A percentile compares a stretch with the other conserved stretches of the same genome.
Conservation (phyloP, 495 filamentous ascomycete genomes). For the Penicillium simplicissimum region DNA sequence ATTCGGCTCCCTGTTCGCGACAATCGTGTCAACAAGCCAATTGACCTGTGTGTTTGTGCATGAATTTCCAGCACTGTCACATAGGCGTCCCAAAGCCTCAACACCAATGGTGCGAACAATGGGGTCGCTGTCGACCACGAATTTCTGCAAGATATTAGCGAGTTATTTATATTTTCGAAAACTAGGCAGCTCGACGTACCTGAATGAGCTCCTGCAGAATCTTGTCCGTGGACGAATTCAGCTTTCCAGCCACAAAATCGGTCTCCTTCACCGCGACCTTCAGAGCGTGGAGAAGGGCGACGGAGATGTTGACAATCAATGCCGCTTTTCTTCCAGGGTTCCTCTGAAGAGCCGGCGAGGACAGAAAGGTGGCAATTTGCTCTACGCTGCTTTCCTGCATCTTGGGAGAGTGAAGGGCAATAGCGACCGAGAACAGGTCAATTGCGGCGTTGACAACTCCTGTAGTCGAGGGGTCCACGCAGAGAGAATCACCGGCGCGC, state of each 20-base stretch:
- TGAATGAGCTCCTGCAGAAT: conserved; percentile 80
- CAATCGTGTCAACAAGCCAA: conserved; percentile 88
- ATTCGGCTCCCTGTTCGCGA: conserved; percentile 88
- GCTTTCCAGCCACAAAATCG: conserved; percentile 66
- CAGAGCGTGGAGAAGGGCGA: conserved; percentile 74
- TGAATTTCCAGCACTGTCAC: conserved; percentile 80
- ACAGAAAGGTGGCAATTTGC: conserved; percentile 83
- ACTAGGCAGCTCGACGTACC: conserved; percentile 34
- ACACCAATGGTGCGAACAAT: conserved; percentile 83
- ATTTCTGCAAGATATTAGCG: conserved; percentile 47
- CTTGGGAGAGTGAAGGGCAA: conserved; percentile 82
- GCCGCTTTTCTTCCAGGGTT: conserved; percentile 87
- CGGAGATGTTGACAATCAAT: conserved; percentile 85
- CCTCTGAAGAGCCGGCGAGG: conserved; percentile 74
- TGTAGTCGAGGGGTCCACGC: conserved; percentile 83
- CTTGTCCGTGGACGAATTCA: conserved; percentile 80
- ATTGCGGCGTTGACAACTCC: conserved; percentile 94
- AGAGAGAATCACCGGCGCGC: conserved; percentile 43
- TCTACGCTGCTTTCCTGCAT: conserved; percentile 96
- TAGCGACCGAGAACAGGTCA: conserved; percentile 83
- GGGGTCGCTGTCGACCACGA: conserved; percentile 78
- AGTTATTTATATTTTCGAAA: background rate
- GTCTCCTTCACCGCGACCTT: conserved; percentile 84
- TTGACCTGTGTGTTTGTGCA: conserved; percentile 91
- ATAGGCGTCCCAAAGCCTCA: conserved; percentile 86